Conservation (phyloP, 164 flowering plant genomes). For the Tetracentron sinense region DNA sequence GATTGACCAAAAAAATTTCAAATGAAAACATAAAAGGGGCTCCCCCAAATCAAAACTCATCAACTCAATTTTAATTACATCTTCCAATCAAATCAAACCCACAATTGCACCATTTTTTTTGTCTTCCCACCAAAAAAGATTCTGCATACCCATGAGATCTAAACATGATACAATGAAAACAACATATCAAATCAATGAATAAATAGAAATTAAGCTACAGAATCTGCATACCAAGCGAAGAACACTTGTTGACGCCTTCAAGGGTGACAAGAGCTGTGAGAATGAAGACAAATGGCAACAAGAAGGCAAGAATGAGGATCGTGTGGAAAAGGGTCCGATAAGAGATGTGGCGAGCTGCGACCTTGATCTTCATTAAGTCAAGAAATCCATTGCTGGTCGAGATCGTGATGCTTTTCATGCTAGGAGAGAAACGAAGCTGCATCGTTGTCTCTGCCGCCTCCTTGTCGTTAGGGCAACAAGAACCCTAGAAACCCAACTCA, state of each 20-base stretch:
- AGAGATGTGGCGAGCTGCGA: slow-evolving; percentile 92
- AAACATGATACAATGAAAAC: background rate
- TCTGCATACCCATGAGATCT: background rate
- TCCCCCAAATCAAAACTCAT: background rate
- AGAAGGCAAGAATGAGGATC: slow-evolving; percentile 77
- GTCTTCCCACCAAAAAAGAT: no score
- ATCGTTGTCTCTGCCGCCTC: slow-evolving; percentile 56
- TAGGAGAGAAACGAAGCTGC: slow-evolving; percentile 99
- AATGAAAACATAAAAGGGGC: background rate
- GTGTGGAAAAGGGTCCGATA: slow-evolving; percentile 88
- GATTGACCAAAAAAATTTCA: background rate
- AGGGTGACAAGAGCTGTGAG: slow-evolving; percentile 96
- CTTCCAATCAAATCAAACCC: background rate
- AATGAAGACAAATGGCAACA: slow-evolving; percentile 94
- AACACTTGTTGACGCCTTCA: slow-evolving; percentile 99
- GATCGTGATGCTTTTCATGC: slow-evolving; percentile 99
- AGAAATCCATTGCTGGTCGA: slow-evolving; percentile 69
- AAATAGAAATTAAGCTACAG: background rate
- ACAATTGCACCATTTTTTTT: no score
- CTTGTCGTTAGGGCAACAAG: slow-evolving; percentile 4
- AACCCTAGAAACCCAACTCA: slow-evolving; percentile 12
- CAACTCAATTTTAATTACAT: background rate
- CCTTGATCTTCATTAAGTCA: slow-evolving; percentile 99
- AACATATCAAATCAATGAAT: background rate
- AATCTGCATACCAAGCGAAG: slow-evolving; percentile 65